phyloP scores from a whole-genome alignment of 371 early-diverging fungal species.

The Rhizopus arrhizus region DNA sequence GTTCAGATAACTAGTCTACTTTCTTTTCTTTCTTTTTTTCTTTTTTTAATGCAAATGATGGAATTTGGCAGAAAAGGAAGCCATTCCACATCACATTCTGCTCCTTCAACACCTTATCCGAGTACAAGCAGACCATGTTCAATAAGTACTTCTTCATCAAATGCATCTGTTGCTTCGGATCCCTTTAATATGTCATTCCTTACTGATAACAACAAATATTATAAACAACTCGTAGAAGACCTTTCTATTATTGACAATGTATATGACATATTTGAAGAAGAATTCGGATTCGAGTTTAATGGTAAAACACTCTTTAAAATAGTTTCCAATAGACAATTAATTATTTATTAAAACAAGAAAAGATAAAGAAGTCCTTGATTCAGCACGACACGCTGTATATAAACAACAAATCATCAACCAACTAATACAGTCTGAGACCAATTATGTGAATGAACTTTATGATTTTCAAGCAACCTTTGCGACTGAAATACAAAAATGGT shows the following conservation, averaged over 20 bases:
- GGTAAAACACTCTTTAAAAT: slow-evolving; percentile 4
- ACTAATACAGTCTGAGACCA: slow-evolving; percentile 20
- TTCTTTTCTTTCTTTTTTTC: too few species aligned
- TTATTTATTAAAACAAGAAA: background rate
- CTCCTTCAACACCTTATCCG: background rate
- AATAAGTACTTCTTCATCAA: background rate
- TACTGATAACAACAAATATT: slow-evolving; percentile 9
- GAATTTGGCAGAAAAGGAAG: too few species aligned
- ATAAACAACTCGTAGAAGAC: slow-evolving; percentile 21
- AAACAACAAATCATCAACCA: slow-evolving; percentile 19
- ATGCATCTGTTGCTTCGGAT: background rate
- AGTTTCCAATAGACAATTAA: too few species aligned
- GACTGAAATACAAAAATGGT: slow-evolving; percentile 18
- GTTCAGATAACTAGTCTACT: too few species aligned
- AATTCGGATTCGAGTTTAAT: background rate
- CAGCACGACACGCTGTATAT: slow-evolving; percentile 15
- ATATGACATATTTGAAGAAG: slow-evolving; percentile 11
- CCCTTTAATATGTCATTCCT: slow-evolving; percentile 17
- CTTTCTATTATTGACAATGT: slow-evolving; percentile 24
- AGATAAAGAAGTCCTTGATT: slow-evolving; percentile 23
- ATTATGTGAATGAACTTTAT: slow-evolving; percentile 20
- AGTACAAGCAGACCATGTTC: slow-evolving; percentile 6
- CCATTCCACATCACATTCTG: too few species aligned
- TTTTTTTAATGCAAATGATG: too few species aligned
- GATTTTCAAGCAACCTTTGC: slow-evolving; percentile 25